A percentile compares a stretch with the other conserved stretches of the same genome.
These are phyloP conservation scores for Tillandsia leiboldiana DNA, from an alignment of 176 grass and related monocot genomes.

Conservation along the genomic window DNA sequence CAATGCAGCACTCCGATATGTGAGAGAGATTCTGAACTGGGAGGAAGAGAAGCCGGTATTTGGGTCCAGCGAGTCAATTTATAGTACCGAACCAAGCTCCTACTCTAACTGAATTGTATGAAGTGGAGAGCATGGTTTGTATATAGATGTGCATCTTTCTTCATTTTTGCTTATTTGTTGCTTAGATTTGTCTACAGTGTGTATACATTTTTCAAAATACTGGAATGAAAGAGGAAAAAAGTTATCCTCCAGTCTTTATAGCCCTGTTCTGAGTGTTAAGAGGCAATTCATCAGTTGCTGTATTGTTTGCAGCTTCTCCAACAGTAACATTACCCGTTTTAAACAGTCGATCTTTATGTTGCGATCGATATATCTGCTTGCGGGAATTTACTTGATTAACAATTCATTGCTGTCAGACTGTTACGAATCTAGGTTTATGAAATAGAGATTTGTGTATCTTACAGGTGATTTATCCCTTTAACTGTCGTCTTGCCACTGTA, in stretches of 20 bases:
- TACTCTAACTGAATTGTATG: conserved; percentile 32
- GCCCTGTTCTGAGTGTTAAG: background rate
- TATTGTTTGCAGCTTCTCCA: no score
- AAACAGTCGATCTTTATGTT: no score
- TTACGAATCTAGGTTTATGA: no score
- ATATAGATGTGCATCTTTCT: conserved; percentile 1
- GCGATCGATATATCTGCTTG: no score
- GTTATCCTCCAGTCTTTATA: background rate
- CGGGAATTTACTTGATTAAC: no score
- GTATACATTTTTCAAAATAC: background rate
- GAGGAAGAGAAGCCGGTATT: conserved; percentile 61
- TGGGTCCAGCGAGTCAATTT: conserved; percentile 39
- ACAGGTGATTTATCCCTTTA: no score
- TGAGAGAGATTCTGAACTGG: conserved; percentile 75
- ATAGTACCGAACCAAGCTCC: conserved; percentile 65
- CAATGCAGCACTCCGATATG: conserved; percentile 35
- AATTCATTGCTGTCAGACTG: no score
- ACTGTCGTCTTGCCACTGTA: no score
- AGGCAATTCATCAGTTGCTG: no score
- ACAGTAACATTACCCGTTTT: no score
- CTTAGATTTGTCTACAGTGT: background rate
- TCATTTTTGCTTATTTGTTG: background rate
- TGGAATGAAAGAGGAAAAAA: background rate
- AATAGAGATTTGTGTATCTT: no score
- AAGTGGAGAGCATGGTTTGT: background rate